These are phyloP conservation scores for Linnemannia schmuckeri DNA, from an alignment of 192 early-diverging fungal species.

Conservation along the genomic window DNA sequence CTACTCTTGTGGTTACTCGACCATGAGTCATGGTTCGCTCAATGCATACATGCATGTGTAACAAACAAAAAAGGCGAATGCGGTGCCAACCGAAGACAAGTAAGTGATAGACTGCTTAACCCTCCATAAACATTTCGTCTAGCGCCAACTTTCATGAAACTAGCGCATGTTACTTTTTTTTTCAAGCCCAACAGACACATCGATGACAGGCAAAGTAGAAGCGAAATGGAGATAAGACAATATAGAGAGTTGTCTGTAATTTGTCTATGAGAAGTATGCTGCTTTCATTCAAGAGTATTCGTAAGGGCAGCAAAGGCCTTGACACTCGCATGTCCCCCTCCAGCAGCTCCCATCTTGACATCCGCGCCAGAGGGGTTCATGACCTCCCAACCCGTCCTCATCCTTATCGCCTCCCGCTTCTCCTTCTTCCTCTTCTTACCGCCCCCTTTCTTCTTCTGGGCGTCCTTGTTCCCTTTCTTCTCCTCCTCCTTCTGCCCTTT, in stretches of 20 bases:
- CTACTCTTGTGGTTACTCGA: background rate
- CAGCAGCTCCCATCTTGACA: background rate
- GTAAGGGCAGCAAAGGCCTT: no score
- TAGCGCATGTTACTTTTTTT: no score
- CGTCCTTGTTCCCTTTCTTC: background rate
- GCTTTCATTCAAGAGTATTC: no score
- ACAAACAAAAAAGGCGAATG: no score
- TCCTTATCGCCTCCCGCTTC: background rate
- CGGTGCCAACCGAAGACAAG: no score
- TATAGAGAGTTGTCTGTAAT: background rate
- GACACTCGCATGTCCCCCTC: background rate
- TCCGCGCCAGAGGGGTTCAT: background rate
- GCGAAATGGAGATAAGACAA: background rate
- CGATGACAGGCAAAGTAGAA: no score
- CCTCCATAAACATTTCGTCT: no score
- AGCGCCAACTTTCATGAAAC: no score
- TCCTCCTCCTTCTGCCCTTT: background rate
- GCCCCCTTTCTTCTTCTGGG: background rate
- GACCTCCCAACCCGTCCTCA: constrained; percentile 6
- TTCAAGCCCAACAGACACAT: no score
- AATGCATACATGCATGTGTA: no score
- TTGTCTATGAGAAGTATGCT: background rate
- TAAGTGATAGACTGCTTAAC: no score
- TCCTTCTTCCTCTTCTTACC: background rate
- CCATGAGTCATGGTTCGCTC: background rate